A percentile compares a stretch with the other conserved stretches of the same genome.
Conservation (phyloP, 345 rosid genomes). For the Psidium friedrichsthalianum region DNA sequence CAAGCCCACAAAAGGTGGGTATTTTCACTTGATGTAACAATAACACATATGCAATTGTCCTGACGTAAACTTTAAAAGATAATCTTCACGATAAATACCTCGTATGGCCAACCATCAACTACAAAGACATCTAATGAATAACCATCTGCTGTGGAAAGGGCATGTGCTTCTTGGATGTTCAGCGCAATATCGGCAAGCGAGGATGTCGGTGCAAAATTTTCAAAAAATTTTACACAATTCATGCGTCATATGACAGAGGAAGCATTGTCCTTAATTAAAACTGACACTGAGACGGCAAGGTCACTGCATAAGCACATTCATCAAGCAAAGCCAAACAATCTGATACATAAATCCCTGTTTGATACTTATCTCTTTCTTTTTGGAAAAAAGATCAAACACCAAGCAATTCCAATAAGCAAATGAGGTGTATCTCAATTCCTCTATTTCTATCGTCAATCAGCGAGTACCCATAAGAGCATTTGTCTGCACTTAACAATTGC, state of each 20-base stretch:
- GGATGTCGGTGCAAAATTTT: slow-evolving; percentile 58
- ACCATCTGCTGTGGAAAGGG: slow-evolving; percentile 86
- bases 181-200: slow-evolving; percentile 85
- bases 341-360: neutral
- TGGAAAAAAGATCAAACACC: too few species aligned
- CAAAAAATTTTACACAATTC: neutral
- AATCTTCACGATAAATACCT: slow-evolving; percentile 32
- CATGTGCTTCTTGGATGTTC: slow-evolving; percentile 98
- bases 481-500: too few species aligned
- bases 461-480: too few species aligned
- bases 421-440: too few species aligned
- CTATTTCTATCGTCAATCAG: too few species aligned
- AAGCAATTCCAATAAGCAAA: too few species aligned
- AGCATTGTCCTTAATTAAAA: neutral
- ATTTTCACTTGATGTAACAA: neutral
- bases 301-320: neutral
- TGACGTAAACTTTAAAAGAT: neutral
- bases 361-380: too few species aligned
- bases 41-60: neutral
- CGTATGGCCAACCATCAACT: slow-evolving; percentile 99
- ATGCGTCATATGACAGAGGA: neutral
- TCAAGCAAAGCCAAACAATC: neutral
- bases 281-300: neutral
- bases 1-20: neutral
- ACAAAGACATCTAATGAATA: slow-evolving; percentile 96